Evolutionary conservation across 129 eudicot genomes (phyloP).

Genomic region (Erigeron canadensis): DNA sequence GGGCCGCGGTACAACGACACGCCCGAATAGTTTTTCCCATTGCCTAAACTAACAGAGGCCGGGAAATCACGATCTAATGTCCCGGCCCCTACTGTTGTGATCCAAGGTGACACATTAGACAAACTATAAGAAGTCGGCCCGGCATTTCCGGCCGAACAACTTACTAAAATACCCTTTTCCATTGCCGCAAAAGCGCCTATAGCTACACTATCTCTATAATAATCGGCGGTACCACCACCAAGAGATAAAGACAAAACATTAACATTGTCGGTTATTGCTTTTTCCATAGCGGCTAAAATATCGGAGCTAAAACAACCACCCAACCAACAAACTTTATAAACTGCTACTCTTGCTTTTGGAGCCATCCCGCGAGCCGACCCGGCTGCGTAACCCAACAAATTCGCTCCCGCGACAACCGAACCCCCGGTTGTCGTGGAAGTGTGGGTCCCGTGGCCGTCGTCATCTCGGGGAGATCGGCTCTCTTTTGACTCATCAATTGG

Average conservation of each 20-base stretch:
- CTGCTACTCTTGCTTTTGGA: conserved; percentile 67
- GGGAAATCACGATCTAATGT: conserved; percentile 94
- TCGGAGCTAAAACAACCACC: conserved; percentile 98
- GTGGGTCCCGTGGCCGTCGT: conserved; percentile 98
- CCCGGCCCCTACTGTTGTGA: conserved; percentile 97
- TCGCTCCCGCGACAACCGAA: conserved; percentile 64
- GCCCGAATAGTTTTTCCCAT: conserved; percentile 70
- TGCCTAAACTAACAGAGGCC: conserved; percentile 83
- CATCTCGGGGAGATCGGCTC: conserved; percentile 81
- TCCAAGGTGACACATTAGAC: conserved; percentile 95
- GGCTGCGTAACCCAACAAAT: conserved; percentile 67
- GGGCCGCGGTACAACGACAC: conserved; percentile 77
- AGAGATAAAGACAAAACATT: conserved; percentile 73
- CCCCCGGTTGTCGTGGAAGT: conserved; percentile 92
- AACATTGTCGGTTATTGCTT: conserved; percentile 72
- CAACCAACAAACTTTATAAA: conserved; percentile 85
- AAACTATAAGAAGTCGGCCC: conserved; percentile 86
- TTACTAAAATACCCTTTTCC: conserved; percentile 83
- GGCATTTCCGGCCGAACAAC: conserved; percentile 93
- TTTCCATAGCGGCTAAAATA: conserved; percentile 77
- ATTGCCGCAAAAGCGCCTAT: conserved; percentile 89
- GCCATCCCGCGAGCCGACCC: conserved; percentile 99
- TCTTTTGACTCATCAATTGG: conserved; percentile 74
- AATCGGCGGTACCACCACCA: conserved; percentile 90
- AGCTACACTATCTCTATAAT: conserved; percentile 82